Evolutionary conservation across 768 basidiomycete genomes (phyloP), one percentile per base, ranked within the genome.

Genomic region (Podaxis sp.): DNA sequence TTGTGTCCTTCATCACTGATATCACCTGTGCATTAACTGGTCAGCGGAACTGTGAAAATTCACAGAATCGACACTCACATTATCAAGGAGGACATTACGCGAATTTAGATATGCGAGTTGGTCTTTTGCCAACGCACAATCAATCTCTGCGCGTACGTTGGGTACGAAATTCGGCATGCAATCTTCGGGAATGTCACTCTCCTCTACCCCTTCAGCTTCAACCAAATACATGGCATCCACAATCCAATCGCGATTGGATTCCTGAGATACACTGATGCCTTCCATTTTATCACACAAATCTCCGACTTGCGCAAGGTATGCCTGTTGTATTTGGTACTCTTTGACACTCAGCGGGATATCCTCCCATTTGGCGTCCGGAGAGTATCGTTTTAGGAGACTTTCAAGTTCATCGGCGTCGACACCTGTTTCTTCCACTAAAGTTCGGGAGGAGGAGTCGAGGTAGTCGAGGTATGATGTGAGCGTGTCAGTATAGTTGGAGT

Each of bases 241-340:
- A 25, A 38, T 48, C 47, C 47, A 48, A 13, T 48, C 47, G 11
- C 23, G 52, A 18, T 32, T 36, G 14, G n/a, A 14, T 28, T 54
- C 52, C 23, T 54, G 36, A n/a, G 52, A 38, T 4, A 54, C 37
- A 23, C 18, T 23, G 35, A 47, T 25, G 42, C 23, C 52, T 25
- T 27, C 59, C 52, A 55, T 61, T 9, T 48, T 32, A 21, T 61
- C 42, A 23, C 59, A 61, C n/a, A 61, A 32, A 18, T 52, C 42
- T 3, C 35, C 52, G 0, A 61, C n/a, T 32, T 55, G 35, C 25
- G 27, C 44, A 14, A 61, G 21, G n/a, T 61, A 55, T 9, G 53
- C 44, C 13, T 61, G 50, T 16, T 61, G 53, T 23, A 25, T 48
- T 3, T 48, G 27, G 16, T 36, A 47, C 13, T 61, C 52, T 11